phyloP scores from a whole-genome alignment of 495 filamentous ascomycete genomes.

The Penicillium flavigenum region DNA sequence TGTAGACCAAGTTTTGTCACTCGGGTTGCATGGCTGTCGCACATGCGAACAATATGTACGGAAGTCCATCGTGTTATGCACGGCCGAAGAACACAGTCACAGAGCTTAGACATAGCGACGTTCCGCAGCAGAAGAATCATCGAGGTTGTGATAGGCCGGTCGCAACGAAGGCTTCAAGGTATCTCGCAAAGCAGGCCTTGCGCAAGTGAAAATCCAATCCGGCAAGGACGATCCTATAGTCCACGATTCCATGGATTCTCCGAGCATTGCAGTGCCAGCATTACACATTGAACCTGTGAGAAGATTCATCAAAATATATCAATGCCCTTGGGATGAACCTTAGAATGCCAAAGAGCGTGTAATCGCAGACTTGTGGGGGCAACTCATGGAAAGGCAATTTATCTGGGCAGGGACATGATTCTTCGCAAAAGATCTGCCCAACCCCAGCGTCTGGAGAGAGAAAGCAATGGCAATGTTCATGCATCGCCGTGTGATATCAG shows the following conservation, averaged over 20 bases:
- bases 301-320: slow-evolving; percentile 25
- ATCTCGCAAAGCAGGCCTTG: slow-evolving; percentile 18
- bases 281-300: not conserved
- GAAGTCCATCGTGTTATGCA: slow-evolving; percentile 33
- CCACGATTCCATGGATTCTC: too few relatives aligned
- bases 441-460: not conserved
- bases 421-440: slow-evolving; percentile 23
- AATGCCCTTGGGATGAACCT: too few relatives aligned
- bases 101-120: slow-evolving; percentile 33
- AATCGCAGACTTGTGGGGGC: slow-evolving; percentile 24
- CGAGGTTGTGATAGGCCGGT: slow-evolving; percentile 20
- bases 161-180: slow-evolving; percentile 8
- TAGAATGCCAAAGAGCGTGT: not conserved
- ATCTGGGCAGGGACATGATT: slow-evolving; percentile 21
- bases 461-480: slow-evolving; percentile 16
- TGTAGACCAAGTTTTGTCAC: not conserved
- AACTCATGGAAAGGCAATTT: slow-evolving; percentile 16
- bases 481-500: slow-evolving; percentile 20
- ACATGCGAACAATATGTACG: slow-evolving; percentile 34
- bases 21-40: not conserved
- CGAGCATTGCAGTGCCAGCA: too few relatives aligned
- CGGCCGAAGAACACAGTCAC: slow-evolving; percentile 42
- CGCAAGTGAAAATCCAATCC: slow-evolving; percentile 8
- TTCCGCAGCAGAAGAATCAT: slow-evolving; percentile 36
- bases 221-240: not conserved